phyloP scores from a whole-genome alignment of 1,139 yeast species.

The Blastobotrys aristatus region DNA sequence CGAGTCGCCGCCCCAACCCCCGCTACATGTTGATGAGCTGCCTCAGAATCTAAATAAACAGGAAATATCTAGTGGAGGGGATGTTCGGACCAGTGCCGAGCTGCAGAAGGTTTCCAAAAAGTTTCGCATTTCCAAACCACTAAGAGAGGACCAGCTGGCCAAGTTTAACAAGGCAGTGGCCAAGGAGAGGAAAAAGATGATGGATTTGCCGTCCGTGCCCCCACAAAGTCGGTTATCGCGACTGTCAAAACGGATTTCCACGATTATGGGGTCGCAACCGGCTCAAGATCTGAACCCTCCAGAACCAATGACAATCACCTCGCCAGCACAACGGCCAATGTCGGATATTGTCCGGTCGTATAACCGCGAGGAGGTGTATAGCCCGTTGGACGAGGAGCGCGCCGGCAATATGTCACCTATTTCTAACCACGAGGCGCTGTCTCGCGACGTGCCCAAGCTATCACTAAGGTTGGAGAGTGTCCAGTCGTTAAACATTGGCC shows the following conservation, averaged over 20 bases:
- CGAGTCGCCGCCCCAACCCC: neutral
- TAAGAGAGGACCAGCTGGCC: neutral
- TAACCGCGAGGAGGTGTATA: no score
- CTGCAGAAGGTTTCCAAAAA: neutral
- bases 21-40: neutral
- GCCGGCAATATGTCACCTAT: neutral
- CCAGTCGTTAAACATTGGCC: neutral
- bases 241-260: neutral
- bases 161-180: neutral
- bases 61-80: neutral
- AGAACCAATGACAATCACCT: no score
- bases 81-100: neutral
- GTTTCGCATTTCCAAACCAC: neutral
- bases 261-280: neutral
- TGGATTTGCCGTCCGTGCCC: no score
- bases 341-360: no score
- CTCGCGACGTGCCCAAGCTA: neutral
- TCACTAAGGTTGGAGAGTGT: neutral
- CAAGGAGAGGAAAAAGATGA: neutral
- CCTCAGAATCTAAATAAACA: neutral
- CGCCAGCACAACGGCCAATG: neutral
- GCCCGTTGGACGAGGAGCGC: neutral
- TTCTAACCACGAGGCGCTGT: neutral
- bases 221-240: neutral
- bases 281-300: neutral